phyloP scores from a whole-genome alignment of 306 rosid species.

The Hylodesmum podocarpum region DNA sequence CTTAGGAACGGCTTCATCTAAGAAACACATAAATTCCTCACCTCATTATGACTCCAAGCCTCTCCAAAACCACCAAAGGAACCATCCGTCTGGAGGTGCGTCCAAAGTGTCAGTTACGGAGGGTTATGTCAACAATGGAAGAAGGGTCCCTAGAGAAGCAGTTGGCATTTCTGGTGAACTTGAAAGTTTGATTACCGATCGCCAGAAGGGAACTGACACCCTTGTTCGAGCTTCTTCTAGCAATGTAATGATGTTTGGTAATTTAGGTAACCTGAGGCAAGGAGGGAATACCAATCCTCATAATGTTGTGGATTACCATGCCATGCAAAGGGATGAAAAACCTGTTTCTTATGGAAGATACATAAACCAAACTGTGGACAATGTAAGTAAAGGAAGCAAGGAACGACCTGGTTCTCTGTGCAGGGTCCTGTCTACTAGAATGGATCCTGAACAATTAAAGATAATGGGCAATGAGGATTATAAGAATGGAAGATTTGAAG shows the following conservation, averaged over 20 bases:
- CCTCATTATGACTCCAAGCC: conserved; percentile 16
- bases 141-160: conserved; percentile 69
- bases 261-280: conserved; percentile 74
- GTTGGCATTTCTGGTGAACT: conserved; percentile 81
- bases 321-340: conserved; percentile 39
- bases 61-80: conserved; percentile 25
- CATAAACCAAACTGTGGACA: conserved; percentile 30
- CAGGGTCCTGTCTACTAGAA: conserved; percentile 70
- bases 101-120: conserved; percentile 17
- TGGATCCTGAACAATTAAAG: conserved; percentile 80
- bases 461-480: conserved; percentile 89
- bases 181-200: conserved; percentile 63
- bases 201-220: conserved; percentile 51
- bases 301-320: conserved; percentile 35
- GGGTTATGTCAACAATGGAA: conserved; percentile 57
- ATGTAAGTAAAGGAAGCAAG: not conserved
- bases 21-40: conserved; percentile 7
- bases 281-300: conserved; percentile 34
- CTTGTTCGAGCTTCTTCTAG: conserved; percentile 81
- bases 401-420: conserved; percentile 48
- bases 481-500: conserved; percentile 72
- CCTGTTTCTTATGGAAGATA: conserved; percentile 23
- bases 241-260: conserved; percentile 70
- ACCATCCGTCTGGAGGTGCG: not conserved
- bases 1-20: conserved; percentile 1